Evolutionary conservation across 208 protist genomes (phyloP), one percentile per base, ranked within the genome.

Genomic region (Leishmania braziliensis): DNA sequence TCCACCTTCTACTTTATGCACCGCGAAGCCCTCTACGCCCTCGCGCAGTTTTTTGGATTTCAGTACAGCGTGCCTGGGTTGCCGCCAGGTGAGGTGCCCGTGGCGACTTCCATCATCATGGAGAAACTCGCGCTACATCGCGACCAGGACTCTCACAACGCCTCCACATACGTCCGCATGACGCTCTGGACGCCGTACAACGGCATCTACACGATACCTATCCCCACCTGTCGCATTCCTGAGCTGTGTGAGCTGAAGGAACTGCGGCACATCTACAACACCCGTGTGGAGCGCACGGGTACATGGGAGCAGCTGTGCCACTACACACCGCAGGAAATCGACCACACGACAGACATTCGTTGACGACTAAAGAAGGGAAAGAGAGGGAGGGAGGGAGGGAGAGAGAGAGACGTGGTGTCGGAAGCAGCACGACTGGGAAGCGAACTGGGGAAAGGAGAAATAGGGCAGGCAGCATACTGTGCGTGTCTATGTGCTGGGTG

Each of bases 31-130:
- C 90, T 96, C 81, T 96, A 96, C 84, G 91, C 91, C 56, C 82
- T 96, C 39, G 90, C 88, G 66, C 86, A 94, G 79, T 96, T 96
- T 90, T 96, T 94, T 80, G 93, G 93, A 36, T 92, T 94, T 63
- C 71, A 86, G 72, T 96, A 90, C 82, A 86, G 87, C 65, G 86
- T 95, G 26, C 84, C 91, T 12, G 90, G 91, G 0, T 83, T 96
- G 9, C 91, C 93, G 23, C 75, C 63, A 18, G 91, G 90, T 12
- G 93, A 96, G 83, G 82, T 96, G 6, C 93, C 93, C 29, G 93
- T 95, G 18, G 91, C 91, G 10, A 80, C 85, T 9, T 86, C 93
- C 36, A 68, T 96, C 58, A 93, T 96, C 50, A 87, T 95, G n/a
- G 93, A 96, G 79, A 91, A 90, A 66, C 83, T 95, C 66, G 88